phyloP scores from a whole-genome alignment of 2,329 filamentous ascomycete genomes.

The Tolypocladium guangdongense region DNA sequence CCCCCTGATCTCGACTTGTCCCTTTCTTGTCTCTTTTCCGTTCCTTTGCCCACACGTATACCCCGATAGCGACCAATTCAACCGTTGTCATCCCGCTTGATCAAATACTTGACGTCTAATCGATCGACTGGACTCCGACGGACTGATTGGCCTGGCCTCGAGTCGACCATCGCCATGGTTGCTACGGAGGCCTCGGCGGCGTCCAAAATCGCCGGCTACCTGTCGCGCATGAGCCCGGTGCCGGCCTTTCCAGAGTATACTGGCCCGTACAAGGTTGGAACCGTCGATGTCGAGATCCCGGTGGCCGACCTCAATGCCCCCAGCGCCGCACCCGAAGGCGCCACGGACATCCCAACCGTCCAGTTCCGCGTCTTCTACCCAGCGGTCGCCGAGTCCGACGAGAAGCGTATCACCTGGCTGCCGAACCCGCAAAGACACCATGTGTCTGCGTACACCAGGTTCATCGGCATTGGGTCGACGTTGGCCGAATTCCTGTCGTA shows the following conservation, averaged over 20 bases:
- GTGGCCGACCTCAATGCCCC: constrained; percentile 47
- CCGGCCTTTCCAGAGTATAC: constrained; percentile 66
- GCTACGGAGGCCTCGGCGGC: constrained; percentile 10
- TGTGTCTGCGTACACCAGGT: constrained; percentile 64
- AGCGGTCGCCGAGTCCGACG: constrained; percentile 38
- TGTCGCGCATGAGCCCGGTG: constrained; percentile 53
- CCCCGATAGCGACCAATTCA: not conserved
- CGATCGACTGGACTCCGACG: not conserved
- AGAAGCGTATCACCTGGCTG: constrained; percentile 62
- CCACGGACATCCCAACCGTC: constrained; percentile 55
- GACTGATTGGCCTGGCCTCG: not conserved
- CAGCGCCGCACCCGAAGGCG: constrained; percentile 39
- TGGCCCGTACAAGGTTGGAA: constrained; percentile 69
- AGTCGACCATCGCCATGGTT: constrained; percentile 7
- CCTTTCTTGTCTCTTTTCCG: not conserved
- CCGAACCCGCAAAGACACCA: constrained; percentile 66
- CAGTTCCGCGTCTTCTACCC: constrained; percentile 80
- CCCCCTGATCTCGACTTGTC: not conserved
- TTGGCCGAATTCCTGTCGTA: constrained; percentile 51
- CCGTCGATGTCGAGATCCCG: constrained; percentile 71
- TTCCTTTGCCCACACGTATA: not conserved
- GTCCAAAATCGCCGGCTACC: constrained; percentile 32
- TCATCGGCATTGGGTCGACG: constrained; percentile 54
- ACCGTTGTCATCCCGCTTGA: not conserved
- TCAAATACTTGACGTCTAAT: not conserved